Evolutionary conservation across 2,329 filamentous ascomycete genomes (phyloP), one percentile per base, ranked within the genome.

Genomic region (Nigrospora osmanthi): DNA sequence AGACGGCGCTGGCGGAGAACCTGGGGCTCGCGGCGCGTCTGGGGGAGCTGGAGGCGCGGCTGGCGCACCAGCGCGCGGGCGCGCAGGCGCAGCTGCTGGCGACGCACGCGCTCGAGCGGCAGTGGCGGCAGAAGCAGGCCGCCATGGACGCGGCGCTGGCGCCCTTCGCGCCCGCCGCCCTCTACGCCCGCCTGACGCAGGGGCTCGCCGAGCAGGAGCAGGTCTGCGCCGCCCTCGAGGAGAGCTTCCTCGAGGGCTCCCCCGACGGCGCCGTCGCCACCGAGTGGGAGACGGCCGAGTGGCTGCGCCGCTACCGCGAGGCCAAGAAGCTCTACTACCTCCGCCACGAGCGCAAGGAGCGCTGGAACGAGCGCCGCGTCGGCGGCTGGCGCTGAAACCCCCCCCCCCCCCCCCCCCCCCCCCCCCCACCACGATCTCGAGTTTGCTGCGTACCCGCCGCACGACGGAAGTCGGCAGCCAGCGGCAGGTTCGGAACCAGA

Each of bases 311-410:
- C 56, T 86, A 95, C 52, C 76, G 89, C 54, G 89, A 91, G 54
- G 87, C 86, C 11, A 87, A 83, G 60, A 85, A 86, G 54, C 69
- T 85, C 46, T 83, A 84, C 49, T 94, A 93, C 58, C 71, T 90
- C 44, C 76, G 93, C 47, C 81, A 84, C 58, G 93, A 97, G 70
- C 79, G 88, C 53, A 95, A 90, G 65, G 86, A 89, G 57, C 77
- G 93, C 55, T 97, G 93, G 93, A 93, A 97, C 62, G 91, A 97
- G 66, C 89, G 91, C 19, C 76, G 91, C 53, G 91, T 97, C 32
- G 91, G 91, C 11, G 93, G 93, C 1, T 97, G 93, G 93, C 79
- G 91, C 58, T 91, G 70, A 80, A 33, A n/a, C n/a, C n/a, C n/a
- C n/a, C n/a, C n/a, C n/a, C n/a, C n/a, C n/a, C n/a, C n/a, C n/a